Evolutionary conservation across 148 eudicot genomes (phyloP), one percentile per base, ranked within the genome.

Genomic region (Euryodendron excelsum): DNA sequence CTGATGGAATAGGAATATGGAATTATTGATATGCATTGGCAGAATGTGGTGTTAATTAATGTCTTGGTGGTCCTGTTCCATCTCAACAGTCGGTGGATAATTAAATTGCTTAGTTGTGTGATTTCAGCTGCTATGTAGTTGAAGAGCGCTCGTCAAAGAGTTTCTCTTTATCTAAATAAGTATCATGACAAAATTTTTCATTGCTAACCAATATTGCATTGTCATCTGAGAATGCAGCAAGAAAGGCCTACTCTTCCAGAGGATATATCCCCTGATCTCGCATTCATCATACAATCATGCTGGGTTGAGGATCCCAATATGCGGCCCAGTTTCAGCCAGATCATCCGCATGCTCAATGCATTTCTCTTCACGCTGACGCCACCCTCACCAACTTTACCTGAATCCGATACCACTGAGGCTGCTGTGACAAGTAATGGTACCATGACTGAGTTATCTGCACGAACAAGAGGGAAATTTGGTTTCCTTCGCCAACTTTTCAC

Each of bases 291-390:
- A 44, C 96, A 90, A 30, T 93, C 98, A 68, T 89, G 98, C 65
- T 93, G 98, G 98, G 92, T 89, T 14, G 98, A 93, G 84, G 96
- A 93, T 82, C 87, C 98, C 15, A 90, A 90, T 76, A 78, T 91
- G 84, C 88, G 98, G 41, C 98, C 98, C 23, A 85, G 93, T 86
- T 93, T 93, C 82, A 87, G 85, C 83, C 98, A 91, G 85, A 91
- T 93, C 10, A 88, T 91, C 37, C 93, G 94, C 64, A 87, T 93
- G 93, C 90, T 93, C 31, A 90, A 91, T 66, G 78, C 81, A 13
- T 91, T 85, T 77, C 81, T 86, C 65, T 90, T 84, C 68, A 86
- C 91, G 0, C 76, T 90, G 31, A 72, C 83, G 25, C 93, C 94
- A 64, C 69, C 86, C 5, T 79, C 85, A 12, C 91, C 83, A 47